Percentiles rank a stretch among this genome's conserved stretches.
Evolutionary conservation across 345 rosid genomes (phyloP).

Genomic region (sweet orange (Citrus sinensis)): DNA sequence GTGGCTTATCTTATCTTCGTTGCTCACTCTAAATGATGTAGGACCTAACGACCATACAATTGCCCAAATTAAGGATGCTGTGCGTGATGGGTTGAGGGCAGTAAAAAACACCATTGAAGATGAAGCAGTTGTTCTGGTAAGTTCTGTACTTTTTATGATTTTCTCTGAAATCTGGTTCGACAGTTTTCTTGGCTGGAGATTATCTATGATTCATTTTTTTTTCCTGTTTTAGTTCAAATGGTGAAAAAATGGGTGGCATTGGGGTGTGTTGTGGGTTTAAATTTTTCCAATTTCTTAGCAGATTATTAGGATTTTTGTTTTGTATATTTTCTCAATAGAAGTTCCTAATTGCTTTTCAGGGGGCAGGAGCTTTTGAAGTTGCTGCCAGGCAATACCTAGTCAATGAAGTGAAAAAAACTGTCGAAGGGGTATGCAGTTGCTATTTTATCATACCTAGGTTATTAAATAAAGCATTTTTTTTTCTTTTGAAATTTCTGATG

Average conservation of each 20-base stretch:
- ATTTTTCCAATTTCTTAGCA: neutral
- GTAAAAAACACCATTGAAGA: conserved; percentile 96
- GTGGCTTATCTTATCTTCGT: neutral
- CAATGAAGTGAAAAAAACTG: conserved; percentile 86
- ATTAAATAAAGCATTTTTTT: neutral
- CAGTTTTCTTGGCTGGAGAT: neutral
- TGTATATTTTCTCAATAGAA: neutral
- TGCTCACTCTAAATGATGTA: conserved; percentile 21
- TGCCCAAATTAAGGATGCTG: conserved; percentile 98
- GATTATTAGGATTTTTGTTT: neutral
- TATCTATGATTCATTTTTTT: neutral
- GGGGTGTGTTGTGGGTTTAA: neutral
- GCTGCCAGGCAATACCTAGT: conserved; percentile 86
- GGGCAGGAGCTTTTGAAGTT: conserved; percentile 98
- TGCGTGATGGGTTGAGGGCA: conserved; percentile 93
- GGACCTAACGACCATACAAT: conserved; percentile 98
- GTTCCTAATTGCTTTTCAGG: conserved; percentile 38
- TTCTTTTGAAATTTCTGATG: conserved; percentile 10
- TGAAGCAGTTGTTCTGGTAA: conserved; percentile 83
- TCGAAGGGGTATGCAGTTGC: conserved; percentile 68
- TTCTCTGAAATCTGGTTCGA: neutral
- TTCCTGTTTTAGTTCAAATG: neutral
- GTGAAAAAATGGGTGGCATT: neutral
- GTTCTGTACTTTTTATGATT: conserved; percentile 9
- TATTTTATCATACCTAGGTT: neutral